These are phyloP conservation scores for Clitopilus hobsonii DNA, from an alignment of 768 basidiomycete species.

Conservation along the genomic window DNA sequence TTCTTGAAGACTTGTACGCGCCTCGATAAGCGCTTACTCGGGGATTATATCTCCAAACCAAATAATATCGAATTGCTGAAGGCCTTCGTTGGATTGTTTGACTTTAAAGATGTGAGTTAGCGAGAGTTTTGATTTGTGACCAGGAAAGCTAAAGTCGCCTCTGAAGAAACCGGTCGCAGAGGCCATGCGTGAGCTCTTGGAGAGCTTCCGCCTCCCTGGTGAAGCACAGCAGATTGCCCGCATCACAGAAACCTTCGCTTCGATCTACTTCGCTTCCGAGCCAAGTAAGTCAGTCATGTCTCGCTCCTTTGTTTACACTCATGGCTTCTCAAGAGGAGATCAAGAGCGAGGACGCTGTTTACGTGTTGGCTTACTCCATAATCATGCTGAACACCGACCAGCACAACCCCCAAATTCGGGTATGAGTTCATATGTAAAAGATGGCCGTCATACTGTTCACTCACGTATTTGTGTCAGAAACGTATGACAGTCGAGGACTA, in stretches of 20 bases:
- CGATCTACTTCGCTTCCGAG: constrained; percentile 78
- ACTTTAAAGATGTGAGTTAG: constrained; percentile 78
- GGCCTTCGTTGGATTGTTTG: constrained; percentile 84
- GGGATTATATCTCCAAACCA: constrained; percentile 88
- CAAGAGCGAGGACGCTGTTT: constrained; percentile 87
- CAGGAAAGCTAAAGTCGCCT: background rate
- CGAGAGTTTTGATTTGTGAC: background rate
- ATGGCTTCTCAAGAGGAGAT: constrained; percentile 61
- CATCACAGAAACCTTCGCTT: constrained; percentile 93
- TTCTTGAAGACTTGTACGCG: constrained; percentile 83
- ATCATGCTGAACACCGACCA: constrained; percentile 98
- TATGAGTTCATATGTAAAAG: constrained; percentile 26
- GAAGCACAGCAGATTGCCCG: constrained; percentile 91
- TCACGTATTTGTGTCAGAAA: constrained; percentile 51
- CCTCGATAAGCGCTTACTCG: constrained; percentile 89
- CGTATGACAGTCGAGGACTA: constrained; percentile 97
- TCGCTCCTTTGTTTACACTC: constrained; percentile 2
- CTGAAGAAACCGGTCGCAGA: constrained; percentile 89
- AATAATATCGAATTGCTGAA: constrained; percentile 83
- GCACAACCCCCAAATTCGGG: constrained; percentile 91
- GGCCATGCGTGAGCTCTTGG: constrained; percentile 91
- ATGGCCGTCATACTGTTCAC: background rate
- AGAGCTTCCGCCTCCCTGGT: constrained; percentile 91
- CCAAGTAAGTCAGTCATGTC: constrained; percentile 55
- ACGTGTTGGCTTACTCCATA: constrained; percentile 91